Evolutionary conservation across 495 filamentous ascomycete species (phyloP).

Genomic region (Lasiosphaeria ovina): DNA sequence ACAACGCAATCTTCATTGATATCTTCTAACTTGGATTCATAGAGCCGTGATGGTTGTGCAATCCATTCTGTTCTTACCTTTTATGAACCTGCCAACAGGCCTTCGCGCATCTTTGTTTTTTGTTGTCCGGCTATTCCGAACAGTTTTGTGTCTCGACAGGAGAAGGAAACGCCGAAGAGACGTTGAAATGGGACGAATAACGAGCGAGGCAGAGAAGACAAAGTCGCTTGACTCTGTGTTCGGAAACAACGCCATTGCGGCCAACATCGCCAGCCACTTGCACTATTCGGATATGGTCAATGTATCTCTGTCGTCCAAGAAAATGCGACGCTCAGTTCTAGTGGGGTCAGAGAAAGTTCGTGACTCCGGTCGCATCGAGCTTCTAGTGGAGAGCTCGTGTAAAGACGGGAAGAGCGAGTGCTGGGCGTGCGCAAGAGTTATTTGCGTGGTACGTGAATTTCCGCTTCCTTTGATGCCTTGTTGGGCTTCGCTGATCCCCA

Average conservation of each 20-base stretch:
- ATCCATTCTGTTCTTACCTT: conserved; percentile 1
- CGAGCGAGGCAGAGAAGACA: background rate
- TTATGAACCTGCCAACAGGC: conserved; percentile 5
- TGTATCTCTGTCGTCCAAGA: background rate
- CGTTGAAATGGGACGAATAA: background rate
- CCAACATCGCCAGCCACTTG: conserved; percentile 2
- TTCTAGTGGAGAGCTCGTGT: background rate
- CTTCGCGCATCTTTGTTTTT: conserved; percentile 1
- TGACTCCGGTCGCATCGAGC: background rate
- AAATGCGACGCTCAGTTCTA: background rate
- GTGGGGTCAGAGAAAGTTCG: background rate
- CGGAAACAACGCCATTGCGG: background rate
- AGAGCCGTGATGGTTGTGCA: conserved; percentile 6
- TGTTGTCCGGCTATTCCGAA: conserved; percentile 1
- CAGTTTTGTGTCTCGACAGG: background rate
- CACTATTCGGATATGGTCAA: conserved; percentile 4
- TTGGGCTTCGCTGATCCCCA: background rate
- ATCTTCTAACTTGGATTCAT: background rate
- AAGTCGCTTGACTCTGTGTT: background rate
- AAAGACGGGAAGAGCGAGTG: conserved; percentile 7
- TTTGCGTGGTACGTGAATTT: conserved; percentile 1
- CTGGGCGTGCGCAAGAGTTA: conserved; percentile 9
- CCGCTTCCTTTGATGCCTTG: background rate
- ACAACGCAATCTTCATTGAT: background rate
- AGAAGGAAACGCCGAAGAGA: background rate